Evolutionary conservation across 805 yeast species (phyloP).

Genomic region (Candida fluviatilis): DNA sequence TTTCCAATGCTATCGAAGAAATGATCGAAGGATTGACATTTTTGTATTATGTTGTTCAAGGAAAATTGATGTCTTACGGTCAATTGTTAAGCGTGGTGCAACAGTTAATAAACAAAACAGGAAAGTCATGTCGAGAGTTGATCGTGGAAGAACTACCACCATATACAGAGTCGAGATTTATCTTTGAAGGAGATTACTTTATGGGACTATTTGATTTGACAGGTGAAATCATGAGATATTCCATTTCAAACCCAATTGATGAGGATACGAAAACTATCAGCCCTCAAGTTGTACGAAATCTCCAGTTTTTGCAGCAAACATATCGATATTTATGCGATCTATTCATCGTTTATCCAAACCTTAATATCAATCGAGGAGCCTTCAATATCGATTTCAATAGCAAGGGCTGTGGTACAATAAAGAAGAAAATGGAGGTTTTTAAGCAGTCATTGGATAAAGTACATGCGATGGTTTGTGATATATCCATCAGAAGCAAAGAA

Average conservation of each 20-base stretch:
- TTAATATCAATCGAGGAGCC: constrained; percentile 15
- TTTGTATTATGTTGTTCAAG: constrained; percentile 13
- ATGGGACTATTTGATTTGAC: constrained; percentile 40
- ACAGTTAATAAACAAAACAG: neutral
- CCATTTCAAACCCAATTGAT: constrained; percentile 24
- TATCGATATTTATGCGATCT: constrained; percentile 10
- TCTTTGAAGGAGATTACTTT: constrained; percentile 26
- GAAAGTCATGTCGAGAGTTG: neutral
- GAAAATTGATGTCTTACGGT: constrained; percentile 11
- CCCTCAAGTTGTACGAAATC: constrained; percentile 9
- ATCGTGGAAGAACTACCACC: neutral
- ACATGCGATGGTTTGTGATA: constrained; percentile 18
- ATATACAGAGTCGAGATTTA: constrained; percentile 5
- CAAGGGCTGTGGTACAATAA: constrained; percentile 10
- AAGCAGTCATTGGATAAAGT: constrained; percentile 20
- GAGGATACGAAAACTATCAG: constrained; percentile 9
- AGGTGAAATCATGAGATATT: constrained; percentile 39
- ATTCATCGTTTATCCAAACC: constrained; percentile 14
- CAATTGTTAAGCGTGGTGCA: constrained; percentile 8
- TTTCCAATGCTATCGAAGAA: constrained; percentile 23
- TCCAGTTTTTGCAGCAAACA: constrained; percentile 15
- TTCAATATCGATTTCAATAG: constrained; percentile 10
- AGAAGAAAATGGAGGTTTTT: constrained; percentile 20
- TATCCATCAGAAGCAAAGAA: constrained; percentile 18
- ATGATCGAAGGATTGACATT: constrained; percentile 24